Evolutionary conservation across 768 basidiomycete species (phyloP).

Genomic region (Termitomyces sp.): DNA sequence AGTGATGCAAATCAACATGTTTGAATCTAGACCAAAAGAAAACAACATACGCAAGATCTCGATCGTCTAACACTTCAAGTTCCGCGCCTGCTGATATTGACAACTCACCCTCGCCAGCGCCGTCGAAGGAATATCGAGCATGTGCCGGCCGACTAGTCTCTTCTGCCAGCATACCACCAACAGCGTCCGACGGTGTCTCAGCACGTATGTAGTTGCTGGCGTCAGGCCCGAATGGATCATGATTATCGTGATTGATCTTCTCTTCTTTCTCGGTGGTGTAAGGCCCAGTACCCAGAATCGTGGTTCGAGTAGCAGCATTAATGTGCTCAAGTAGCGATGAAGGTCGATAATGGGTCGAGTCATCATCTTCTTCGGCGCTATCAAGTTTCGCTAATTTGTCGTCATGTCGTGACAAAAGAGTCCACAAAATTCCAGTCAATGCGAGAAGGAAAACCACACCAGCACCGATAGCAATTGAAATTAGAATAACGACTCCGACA

Average conservation of each 20-base stretch:
- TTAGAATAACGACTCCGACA: constrained; percentile 89
- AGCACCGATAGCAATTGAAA: constrained; percentile 94
- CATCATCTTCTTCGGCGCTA: constrained; percentile 62
- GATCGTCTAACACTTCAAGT: constrained; percentile 74
- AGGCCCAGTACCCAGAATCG: constrained; percentile 60
- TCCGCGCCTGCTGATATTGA: constrained; percentile 63
- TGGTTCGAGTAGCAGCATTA: constrained; percentile 82
- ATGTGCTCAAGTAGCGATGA: constrained; percentile 88
- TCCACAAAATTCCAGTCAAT: constrained; percentile 83
- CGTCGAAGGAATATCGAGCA: constrained; percentile 82
- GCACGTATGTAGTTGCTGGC: constrained; percentile 75
- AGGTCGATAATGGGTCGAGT: constrained; percentile 73
- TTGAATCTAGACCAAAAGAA: background rate
- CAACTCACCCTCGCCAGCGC: constrained; percentile 73
- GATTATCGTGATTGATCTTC: constrained; percentile 29
- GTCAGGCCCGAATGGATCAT: constrained; percentile 68
- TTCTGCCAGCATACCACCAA: constrained; percentile 58
- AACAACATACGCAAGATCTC: constrained; percentile 66
- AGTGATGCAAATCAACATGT: constrained; percentile 10
- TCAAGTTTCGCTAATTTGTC: constrained; percentile 66
- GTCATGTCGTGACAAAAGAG: constrained; percentile 78
- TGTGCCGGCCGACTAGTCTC: constrained; percentile 71
- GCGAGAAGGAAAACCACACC: constrained; percentile 89
- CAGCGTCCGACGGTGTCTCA: constrained; percentile 75
- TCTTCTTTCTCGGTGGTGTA: constrained; percentile 53